These are phyloP conservation scores for Metschnikowia sp. DNA, from an alignment of 805 yeast species.

Conservation along the genomic window DNA sequence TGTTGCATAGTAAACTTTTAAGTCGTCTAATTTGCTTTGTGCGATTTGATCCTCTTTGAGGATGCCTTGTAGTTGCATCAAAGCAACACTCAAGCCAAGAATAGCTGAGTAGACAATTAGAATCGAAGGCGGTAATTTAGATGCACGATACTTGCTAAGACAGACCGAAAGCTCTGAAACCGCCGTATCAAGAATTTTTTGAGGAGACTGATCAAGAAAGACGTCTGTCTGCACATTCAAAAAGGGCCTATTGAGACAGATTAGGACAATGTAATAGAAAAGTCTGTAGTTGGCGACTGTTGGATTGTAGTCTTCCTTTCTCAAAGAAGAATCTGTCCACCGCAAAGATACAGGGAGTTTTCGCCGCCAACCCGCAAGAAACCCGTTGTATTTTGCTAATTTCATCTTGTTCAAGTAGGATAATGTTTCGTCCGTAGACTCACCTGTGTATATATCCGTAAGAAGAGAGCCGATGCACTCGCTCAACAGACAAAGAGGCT, in stretches of 20 bases:
- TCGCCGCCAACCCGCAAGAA: constrained; percentile 14
- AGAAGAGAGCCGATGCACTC: constrained; percentile 18
- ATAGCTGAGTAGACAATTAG: constrained; percentile 16
- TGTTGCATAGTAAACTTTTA: constrained; percentile 10
- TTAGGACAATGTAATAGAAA: constrained; percentile 16
- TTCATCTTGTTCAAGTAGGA: constrained; percentile 11
- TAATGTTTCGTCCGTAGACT: constrained; percentile 11
- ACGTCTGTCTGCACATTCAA: constrained; percentile 8
- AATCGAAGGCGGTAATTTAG: constrained; percentile 12
- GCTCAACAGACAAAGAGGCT: constrained; percentile 16
- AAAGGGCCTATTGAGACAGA: constrained; percentile 17
- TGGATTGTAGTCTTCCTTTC: constrained; percentile 14
- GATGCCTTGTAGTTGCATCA: constrained; percentile 9
- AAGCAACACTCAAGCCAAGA: constrained; percentile 14
- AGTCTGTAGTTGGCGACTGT: constrained; percentile 17
- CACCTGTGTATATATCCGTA: constrained; percentile 16
- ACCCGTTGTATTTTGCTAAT: constrained; percentile 11
- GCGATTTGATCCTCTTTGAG: not conserved
- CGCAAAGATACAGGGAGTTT: constrained; percentile 12
- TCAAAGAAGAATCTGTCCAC: constrained; percentile 13
- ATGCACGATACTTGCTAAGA: constrained; percentile 11
- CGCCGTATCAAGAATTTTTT: constrained; percentile 13
- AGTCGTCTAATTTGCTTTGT: constrained; percentile 5
- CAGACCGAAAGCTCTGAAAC: constrained; percentile 14
- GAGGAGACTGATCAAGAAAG: constrained; percentile 7